Evolutionary conservation across 768 basidiomycete genomes (phyloP), one percentile per base, ranked within the genome.

Genomic region (Leccinum fibrillosum): DNA sequence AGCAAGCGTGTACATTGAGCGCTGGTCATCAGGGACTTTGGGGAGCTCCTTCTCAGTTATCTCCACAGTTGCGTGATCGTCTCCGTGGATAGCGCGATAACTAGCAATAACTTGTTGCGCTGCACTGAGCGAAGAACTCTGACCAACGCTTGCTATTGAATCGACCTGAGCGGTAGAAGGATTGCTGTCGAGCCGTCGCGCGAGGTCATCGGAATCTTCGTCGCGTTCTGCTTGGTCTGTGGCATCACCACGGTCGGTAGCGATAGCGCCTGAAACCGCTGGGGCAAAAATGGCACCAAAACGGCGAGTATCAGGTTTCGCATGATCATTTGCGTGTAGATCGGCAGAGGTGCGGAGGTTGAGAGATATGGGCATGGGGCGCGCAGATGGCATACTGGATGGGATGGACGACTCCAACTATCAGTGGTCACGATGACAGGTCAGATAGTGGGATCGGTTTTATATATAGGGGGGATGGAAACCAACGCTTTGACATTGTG

Each of bases 401-500:
- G 52, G 42, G 37, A 49, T 44, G 28, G 30, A 34, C 9, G 19
- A 17, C 2, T 39, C 17, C 25, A 35, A 57, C 52, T 62, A 45
- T 59, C 52, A 26, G 49, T 56, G 48, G 50, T 55, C 42, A 37
- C 19, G 52, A 52, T 25, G 21, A 35, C 34, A 19, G 19, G 49
- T 45, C n/a, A 55, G 51, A 52, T 26, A 17, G 26, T 25, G 26
- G 23, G 25, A 34, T 23, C 26, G 19, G 8, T 25, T 59, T 64
- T 70, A 70, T 71, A 66, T 65, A 39, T 34, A n/a, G 34, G 32
- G 48, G 30, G 17, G 35, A 53, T 13, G 34, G 50, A 30, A 58
- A 55, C 60, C 39, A 51, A 60, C 56, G 68, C 68, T 68, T 69
- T 71, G 68, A 61, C 66, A 63, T 61, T 55, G 62, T 59, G 52